These are phyloP conservation scores for Thielaviopsis cerberus DNA, from an alignment of 2,329 filamentous ascomycete species.

Conservation along the genomic window DNA sequence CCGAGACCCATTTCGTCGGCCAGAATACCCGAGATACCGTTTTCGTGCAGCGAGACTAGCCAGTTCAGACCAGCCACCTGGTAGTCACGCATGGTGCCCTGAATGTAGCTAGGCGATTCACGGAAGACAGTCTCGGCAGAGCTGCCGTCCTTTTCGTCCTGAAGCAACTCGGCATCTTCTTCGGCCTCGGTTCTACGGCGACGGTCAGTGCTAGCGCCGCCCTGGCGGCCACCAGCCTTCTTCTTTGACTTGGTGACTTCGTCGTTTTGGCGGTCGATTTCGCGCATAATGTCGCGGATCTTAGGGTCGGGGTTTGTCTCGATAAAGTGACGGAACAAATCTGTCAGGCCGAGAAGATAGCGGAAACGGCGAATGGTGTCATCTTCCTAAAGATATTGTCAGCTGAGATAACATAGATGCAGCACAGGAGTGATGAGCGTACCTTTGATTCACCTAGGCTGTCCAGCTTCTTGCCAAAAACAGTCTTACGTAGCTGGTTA, in stretches of 20 bases:
- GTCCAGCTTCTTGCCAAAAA: conserved; percentile 90
- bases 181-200: conserved; percentile 87
- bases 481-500: conserved; percentile 74
- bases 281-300: conserved; percentile 79
- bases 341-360: conserved; percentile 84
- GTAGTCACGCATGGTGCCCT: conserved; percentile 87
- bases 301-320: conserved; percentile 90
- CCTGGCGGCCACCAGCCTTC: conserved; percentile 60
- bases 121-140: conserved; percentile 80
- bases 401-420: background rate
- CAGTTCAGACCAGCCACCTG: conserved; percentile 91
- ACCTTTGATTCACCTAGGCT: conserved; percentile 84
- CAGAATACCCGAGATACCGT: conserved; percentile 93
- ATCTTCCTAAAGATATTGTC: conserved; percentile 46
- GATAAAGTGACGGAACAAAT: conserved; percentile 97
- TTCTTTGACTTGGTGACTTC: conserved; percentile 48
- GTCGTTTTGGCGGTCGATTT: conserved; percentile 85
- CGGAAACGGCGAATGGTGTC: conserved; percentile 87
- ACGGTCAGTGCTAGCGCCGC: conserved; percentile 61
- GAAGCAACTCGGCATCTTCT: conserved; percentile 75
- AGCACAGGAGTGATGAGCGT: conserved; percentile 15
- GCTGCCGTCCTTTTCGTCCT: conserved; percentile 77
- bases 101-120: conserved; percentile 77
- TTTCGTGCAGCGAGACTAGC: conserved; percentile 93
- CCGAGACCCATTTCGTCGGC: conserved; percentile 98